Evolutionary conservation across 2,329 filamentous ascomycete species (phyloP).

Genomic region (Sporothrix brunneoviolacea): DNA sequence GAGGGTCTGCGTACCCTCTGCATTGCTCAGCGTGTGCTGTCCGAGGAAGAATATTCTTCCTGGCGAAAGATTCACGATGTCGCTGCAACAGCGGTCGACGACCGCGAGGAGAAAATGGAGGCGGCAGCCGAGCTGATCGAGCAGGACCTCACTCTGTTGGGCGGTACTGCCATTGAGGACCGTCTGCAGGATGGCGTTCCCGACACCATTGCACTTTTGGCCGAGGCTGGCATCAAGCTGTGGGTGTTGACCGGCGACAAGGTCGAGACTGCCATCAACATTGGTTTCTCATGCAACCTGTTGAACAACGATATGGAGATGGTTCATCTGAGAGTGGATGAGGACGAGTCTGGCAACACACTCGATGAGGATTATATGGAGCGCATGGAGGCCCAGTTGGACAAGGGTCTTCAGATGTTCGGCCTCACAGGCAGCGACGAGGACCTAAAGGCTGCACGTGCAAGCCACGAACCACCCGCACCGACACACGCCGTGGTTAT

Average conservation of each 20-base stretch:
- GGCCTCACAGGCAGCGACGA: conserved; percentile 76
- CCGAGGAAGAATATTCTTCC: conserved; percentile 71
- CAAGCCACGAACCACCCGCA: conserved; percentile 77
- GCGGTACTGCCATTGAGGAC: conserved; percentile 96
- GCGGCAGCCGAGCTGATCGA: conserved; percentile 85
- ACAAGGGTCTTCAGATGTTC: conserved; percentile 66
- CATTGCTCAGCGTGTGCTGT: conserved; percentile 75
- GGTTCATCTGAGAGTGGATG: conserved; percentile 78
- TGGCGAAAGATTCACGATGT: conserved; percentile 87
- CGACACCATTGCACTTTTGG: conserved; percentile 86
- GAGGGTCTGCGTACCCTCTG: conserved; percentile 94
- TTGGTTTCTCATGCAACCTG: conserved; percentile 97
- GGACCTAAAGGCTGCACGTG: conserved; percentile 71
- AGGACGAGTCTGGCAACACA: conserved; percentile 53
- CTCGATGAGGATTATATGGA: conserved; percentile 45
- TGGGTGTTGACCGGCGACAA: conserved; percentile 99
- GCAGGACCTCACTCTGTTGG: conserved; percentile 77
- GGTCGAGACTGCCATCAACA: conserved; percentile 98
- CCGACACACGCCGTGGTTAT: conserved; percentile 90
- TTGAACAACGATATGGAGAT: conserved; percentile 97
- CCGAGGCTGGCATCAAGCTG: conserved; percentile 90
- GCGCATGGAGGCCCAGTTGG: conserved; percentile 62
- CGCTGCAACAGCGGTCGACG: conserved; percentile 73
- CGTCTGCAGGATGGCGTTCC: conserved; percentile 93
- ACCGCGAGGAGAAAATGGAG: conserved; percentile 91